Conservation (phyloP, 2,329 filamentous ascomycete species). For the Aspergillus glaucus region DNA sequence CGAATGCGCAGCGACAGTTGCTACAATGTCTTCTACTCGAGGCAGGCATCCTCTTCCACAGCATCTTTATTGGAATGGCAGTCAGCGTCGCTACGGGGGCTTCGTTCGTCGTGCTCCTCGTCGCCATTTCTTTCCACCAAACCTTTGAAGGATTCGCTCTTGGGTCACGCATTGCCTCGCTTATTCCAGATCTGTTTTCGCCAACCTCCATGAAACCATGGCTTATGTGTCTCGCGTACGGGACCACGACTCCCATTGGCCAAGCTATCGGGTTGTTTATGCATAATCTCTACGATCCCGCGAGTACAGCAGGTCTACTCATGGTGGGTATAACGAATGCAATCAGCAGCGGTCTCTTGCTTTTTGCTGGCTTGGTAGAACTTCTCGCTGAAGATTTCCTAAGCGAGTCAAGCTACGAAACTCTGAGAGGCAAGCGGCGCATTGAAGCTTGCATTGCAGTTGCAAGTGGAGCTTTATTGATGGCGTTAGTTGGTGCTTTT, state of each 20-base stretch:
- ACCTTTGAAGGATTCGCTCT: slow-evolving; percentile 84
- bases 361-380: slow-evolving; percentile 80
- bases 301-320: slow-evolving; percentile 66
- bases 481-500: slow-evolving; percentile 64
- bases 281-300: slow-evolving; percentile 73
- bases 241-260: slow-evolving; percentile 70
- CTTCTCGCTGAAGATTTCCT: slow-evolving; percentile 78
- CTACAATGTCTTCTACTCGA: slow-evolving; percentile 75
- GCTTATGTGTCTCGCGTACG: slow-evolving; percentile 60
- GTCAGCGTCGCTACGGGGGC: slow-evolving; percentile 74
- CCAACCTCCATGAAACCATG: slow-evolving; percentile 67
- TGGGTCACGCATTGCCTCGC: slow-evolving; percentile 74
- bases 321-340: slow-evolving; percentile 87
- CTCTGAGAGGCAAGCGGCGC: slow-evolving; percentile 51
- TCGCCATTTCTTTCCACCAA: slow-evolving; percentile 79
- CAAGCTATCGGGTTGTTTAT: slow-evolving; percentile 75
- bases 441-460: slow-evolving; percentile 59
- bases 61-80: slow-evolving; percentile 81
- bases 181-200: slow-evolving; percentile 61
- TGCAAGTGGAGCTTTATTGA: slow-evolving; percentile 53
- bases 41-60: slow-evolving; percentile 78
- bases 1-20: slow-evolving; percentile 59
- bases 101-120: slow-evolving; percentile 70
- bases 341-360: slow-evolving; percentile 69
- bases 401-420: slow-evolving; percentile 58